phyloP scores from a whole-genome alignment of 2,329 filamentous ascomycete genomes.

The Cyclaneusma minus region DNA sequence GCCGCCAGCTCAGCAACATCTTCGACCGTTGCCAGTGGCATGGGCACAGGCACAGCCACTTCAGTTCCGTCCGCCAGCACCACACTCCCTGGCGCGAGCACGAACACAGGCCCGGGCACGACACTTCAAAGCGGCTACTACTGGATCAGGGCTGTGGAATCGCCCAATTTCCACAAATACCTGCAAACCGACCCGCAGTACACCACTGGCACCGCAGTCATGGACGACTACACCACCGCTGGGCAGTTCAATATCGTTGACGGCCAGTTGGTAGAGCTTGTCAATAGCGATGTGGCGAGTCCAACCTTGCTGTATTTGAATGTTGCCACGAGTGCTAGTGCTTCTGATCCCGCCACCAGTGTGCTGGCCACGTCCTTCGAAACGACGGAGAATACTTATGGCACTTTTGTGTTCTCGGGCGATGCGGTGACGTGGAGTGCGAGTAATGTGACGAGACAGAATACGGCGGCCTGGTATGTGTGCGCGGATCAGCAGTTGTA shows the following conservation, averaged over 20 bases:
- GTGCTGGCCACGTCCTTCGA: slow-evolving; percentile 35
- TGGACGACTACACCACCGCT: slow-evolving; percentile 34
- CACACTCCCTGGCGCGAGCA: slow-evolving; percentile 8
- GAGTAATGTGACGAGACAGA: slow-evolving; percentile 32
- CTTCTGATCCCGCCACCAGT: slow-evolving; percentile 29
- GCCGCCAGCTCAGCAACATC: slow-evolving; percentile 8
- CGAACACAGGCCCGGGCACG: slow-evolving; percentile 21
- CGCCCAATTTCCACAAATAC: slow-evolving; percentile 41
- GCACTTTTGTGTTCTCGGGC: slow-evolving; percentile 40
- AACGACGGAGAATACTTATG: slow-evolving; percentile 33
- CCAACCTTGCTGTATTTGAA: slow-evolving; percentile 25
- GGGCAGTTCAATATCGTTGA: slow-evolving; percentile 40
- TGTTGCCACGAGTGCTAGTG: slow-evolving; percentile 27
- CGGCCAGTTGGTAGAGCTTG: slow-evolving; percentile 35
- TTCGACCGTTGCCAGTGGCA: slow-evolving; percentile 6
- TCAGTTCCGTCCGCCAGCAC: slow-evolving; percentile 6
- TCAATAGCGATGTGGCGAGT: slow-evolving; percentile 12
- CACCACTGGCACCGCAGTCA: slow-evolving; percentile 29
- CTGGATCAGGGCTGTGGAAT: slow-evolving; percentile 40
- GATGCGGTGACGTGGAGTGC: slow-evolving; percentile 39
- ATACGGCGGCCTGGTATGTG: slow-evolving; percentile 42
- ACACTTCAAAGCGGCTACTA: slow-evolving; percentile 34
- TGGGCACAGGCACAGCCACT: slow-evolving; percentile 2
- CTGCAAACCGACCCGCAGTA: slow-evolving; percentile 30
- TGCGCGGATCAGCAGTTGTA: slow-evolving; percentile 34